Evolutionary conservation across 2,329 filamentous ascomycete species (phyloP).

Genomic region (Orbilia blumenaviensis): DNA sequence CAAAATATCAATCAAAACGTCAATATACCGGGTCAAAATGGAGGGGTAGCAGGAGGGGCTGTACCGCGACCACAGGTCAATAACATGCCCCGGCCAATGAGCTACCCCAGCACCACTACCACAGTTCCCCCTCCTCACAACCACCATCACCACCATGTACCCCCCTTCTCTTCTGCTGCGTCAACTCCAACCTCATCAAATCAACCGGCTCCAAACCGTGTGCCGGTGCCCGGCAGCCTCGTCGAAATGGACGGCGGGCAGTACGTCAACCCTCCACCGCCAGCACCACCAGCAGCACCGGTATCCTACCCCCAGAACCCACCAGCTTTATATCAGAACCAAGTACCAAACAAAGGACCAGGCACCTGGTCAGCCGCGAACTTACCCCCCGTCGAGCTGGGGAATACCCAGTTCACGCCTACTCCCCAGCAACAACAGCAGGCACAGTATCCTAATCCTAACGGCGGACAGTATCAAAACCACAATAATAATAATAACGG

Average conservation of each 20-base stretch:
- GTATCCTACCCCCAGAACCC: constrained; percentile 17
- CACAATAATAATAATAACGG: too few species aligned
- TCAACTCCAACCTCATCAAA: background rate
- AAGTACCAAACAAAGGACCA: background rate
- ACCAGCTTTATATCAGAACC: background rate
- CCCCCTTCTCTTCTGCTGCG: too few species aligned
- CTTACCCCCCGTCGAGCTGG: constrained; percentile 35
- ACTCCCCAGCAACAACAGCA: background rate
- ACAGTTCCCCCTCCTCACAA: too few species aligned
- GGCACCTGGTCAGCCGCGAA: background rate
- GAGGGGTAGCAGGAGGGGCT: too few species aligned
- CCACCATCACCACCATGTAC: too few species aligned
- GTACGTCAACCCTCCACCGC: background rate
- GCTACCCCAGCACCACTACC: too few species aligned
- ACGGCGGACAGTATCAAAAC: too few species aligned
- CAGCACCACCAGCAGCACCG: constrained; percentile 9
- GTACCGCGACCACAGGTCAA: too few species aligned
- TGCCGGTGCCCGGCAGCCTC: background rate
- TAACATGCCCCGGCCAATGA: too few species aligned
- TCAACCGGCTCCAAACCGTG: background rate
- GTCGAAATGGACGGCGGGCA: constrained; percentile 29
- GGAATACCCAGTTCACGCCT: constrained; percentile 4
- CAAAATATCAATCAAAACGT: too few species aligned
- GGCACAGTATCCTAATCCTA: too few species aligned
- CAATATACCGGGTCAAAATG: too few species aligned